A percentile compares a stretch with the other conserved stretches of the same genome.
Conservation (phyloP, 2,329 filamentous ascomycete genomes). For the Fusarium domesticum region DNA sequence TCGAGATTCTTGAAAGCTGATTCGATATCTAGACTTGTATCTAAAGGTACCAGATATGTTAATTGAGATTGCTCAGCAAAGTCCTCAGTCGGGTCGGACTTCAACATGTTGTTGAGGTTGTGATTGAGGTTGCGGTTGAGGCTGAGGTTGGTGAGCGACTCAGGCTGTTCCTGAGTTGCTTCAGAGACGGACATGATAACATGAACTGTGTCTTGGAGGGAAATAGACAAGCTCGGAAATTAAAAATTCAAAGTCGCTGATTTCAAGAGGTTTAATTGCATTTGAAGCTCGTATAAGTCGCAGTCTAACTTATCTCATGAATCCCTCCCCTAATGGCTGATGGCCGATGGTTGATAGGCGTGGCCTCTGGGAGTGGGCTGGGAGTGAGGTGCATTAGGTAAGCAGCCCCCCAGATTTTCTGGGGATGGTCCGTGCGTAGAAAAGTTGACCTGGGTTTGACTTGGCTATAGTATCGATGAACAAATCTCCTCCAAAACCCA, state of each 20-base stretch:
- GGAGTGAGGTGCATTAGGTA: neutral
- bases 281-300: no score
- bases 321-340: no score
- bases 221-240: neutral
- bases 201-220: neutral
- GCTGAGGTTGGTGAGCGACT: conserved; percentile 23
- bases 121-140: conserved; percentile 21
- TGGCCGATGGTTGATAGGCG: neutral
- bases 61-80: conserved; percentile 59
- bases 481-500: no score
- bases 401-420: neutral
- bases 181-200: conserved; percentile 21
- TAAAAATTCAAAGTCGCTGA: neutral
- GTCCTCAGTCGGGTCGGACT: conserved; percentile 26
- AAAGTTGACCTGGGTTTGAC: neutral
- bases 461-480: no score
- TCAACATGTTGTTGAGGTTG: conserved; percentile 20
- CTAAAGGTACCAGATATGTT: conserved; percentile 57
- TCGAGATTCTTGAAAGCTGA: conserved; percentile 45
- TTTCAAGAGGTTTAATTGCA: neutral
- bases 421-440: neutral
- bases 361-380: neutral
- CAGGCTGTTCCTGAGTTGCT: conserved; percentile 17
- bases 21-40: conserved; percentile 54
- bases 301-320: no score